Conservation (phyloP, 208 protist species). For the Acanthamoeba culbertsoni region DNA sequence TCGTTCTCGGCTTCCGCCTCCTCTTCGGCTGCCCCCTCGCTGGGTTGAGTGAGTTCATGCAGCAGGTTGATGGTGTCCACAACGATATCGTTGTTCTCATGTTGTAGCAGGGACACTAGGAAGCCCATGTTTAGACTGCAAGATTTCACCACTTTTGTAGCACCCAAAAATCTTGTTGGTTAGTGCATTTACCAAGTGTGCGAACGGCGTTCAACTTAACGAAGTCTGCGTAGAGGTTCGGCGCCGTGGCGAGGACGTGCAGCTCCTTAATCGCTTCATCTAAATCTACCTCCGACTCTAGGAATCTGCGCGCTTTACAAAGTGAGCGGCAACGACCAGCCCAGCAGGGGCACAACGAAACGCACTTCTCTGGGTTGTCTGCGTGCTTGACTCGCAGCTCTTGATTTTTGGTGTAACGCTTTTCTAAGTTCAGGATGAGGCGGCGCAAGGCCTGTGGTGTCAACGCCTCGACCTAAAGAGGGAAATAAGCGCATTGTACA, state of each 20-base stretch:
- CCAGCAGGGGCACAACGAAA: too few relatives aligned
- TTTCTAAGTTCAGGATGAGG: slow-evolving; percentile 79
- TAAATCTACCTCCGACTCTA: slow-evolving; percentile 81
- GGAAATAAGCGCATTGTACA: neutral
- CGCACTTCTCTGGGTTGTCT: slow-evolving; percentile 76
- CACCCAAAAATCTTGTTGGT: too few relatives aligned
- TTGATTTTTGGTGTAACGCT: slow-evolving; percentile 78
- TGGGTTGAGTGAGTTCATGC: slow-evolving; percentile 74
- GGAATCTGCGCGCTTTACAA: slow-evolving; percentile 72
- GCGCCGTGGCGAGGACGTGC: slow-evolving; percentile 79
- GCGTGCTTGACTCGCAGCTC: slow-evolving; percentile 78
- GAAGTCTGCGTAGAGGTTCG: slow-evolving; percentile 78
- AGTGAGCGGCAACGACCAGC: too few relatives aligned
- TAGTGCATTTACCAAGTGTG: slow-evolving; percentile 68
- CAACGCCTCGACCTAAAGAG: slow-evolving; percentile 69
- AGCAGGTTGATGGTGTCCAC: slow-evolving; percentile 79
- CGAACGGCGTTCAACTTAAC: slow-evolving; percentile 65
- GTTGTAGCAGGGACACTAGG: slow-evolving; percentile 73
- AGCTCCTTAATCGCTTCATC: slow-evolving; percentile 77
- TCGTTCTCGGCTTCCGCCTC: slow-evolving; percentile 2
- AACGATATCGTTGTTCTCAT: slow-evolving; percentile 80
- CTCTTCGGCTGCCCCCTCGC: neutral
- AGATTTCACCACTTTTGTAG: too few relatives aligned
- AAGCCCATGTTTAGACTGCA: too few relatives aligned
- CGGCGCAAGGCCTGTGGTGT: slow-evolving; percentile 65